Conservation (phyloP, 805 yeast genomes). For the Diddensiella santjacobensis region DNA sequence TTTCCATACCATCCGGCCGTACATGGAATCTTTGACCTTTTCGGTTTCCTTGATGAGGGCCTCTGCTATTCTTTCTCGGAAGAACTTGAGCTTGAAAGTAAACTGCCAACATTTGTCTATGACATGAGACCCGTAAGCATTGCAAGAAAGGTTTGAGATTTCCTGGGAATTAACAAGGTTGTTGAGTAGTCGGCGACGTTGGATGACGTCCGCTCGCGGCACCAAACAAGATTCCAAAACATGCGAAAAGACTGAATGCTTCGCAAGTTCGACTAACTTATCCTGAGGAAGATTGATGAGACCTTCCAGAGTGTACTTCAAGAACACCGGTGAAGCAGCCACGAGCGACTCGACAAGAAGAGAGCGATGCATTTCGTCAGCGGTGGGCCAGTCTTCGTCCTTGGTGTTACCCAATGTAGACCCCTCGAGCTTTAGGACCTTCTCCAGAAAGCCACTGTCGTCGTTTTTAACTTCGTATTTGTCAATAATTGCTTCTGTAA, state of each 20-base stretch:
- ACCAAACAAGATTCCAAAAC: constrained; percentile 67
- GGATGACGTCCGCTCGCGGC: constrained; percentile 45
- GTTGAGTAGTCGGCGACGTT: constrained; percentile 68
- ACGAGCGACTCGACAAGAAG: constrained; percentile 70
- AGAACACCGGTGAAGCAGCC: constrained; percentile 59
- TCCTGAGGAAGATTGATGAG: constrained; percentile 58
- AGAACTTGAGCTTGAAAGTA: constrained; percentile 70
- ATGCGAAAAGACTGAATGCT: constrained; percentile 88
- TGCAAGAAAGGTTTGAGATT: constrained; percentile 62
- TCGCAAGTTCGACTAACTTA: constrained; percentile 66
- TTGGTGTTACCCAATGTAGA: constrained; percentile 74
- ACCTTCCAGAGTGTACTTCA: constrained; percentile 51
- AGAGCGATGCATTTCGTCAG: constrained; percentile 79
- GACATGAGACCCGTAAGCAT: constrained; percentile 88
- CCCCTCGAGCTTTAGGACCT: constrained; percentile 56
- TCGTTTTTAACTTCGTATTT: constrained; percentile 23
- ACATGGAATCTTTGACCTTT: constrained; percentile 74
- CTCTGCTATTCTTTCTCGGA: constrained; percentile 80
- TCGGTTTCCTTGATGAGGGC: constrained; percentile 56
- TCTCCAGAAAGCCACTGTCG: constrained; percentile 52
- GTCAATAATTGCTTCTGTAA: constrained; percentile 15
- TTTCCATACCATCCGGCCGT: constrained; percentile 91
- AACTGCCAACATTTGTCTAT: constrained; percentile 82
- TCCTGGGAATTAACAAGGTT: constrained; percentile 36
- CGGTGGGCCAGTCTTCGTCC: constrained; percentile 87